Base-by-base conservation (phyloP, 169 alveolate species). In the Babesia gibsoni region DNA sequence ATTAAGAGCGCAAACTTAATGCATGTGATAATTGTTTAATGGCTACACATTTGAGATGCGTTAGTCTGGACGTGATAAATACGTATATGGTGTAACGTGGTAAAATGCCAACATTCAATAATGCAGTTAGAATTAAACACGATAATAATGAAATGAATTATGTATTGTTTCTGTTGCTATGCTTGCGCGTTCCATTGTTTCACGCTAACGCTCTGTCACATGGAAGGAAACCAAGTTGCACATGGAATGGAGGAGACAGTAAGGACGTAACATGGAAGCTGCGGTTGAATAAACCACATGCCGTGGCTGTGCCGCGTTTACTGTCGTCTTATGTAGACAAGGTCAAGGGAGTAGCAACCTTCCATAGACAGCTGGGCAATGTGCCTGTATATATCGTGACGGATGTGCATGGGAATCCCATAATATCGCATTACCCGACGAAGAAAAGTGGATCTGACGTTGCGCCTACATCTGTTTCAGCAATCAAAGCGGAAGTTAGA, bases 11-110 rank as follows among this genome's bases (percentile, higher is more conserved):
- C 20, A 25, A 7, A 7, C 20, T 20, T 46, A 12, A 46, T 46
- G 20, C 32, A 25, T 46, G 54, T 18, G 20, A 46, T n/a, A n/a
- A n/a, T n/a, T n/a, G n/a, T n/a, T n/a, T 95, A 65, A 98, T 98
- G 4, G 99, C 99, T 29, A 98, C 99, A 32, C 94, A 93, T 30
- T 67, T 92, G 20, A 97, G 92, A 33, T 91, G 92, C 25, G 89
- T 84, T 50, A 80, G 80, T 52, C 93, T 89, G 16, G 91, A 82
- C 41, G 72, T 95, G 41, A 95, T 97, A 63, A 75, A 92, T 32
- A 98, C 95, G 33, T 97, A n/a, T n/a, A n/a, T n/a, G n/a, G n/a
- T n/a, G n/a, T n/a, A n/a, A n/a, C n/a, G n/a, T n/a, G n/a, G n/a
- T n/a, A n/a, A n/a, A n/a, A n/a, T n/a, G n/a, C n/a, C 16, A 39